phyloP scores from a whole-genome alignment of 306 rosid genomes.

The Cucumis sativus region DNA sequence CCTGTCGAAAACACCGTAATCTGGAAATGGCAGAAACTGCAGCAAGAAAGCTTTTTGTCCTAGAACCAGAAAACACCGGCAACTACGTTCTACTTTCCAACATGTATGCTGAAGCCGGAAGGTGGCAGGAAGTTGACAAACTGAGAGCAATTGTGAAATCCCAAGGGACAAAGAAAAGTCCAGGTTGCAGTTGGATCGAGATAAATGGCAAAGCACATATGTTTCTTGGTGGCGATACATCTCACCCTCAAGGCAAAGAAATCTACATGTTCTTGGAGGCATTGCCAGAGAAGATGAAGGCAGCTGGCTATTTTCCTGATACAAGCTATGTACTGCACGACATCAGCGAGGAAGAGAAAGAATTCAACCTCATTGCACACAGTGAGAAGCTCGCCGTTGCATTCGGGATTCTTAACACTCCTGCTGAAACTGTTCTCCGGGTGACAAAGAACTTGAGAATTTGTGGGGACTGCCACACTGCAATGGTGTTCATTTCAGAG shows the following conservation, averaged over 20 bases:
- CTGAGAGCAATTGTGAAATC: conserved; percentile 48
- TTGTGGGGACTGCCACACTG: conserved; percentile 6
- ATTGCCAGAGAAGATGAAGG: conserved; percentile 7
- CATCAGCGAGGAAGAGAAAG: conserved; percentile 10
- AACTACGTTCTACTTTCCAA: conserved; percentile 72
- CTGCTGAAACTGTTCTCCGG: not conserved
- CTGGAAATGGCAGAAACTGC: conserved; percentile 49
- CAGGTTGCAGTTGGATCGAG: conserved; percentile 63
- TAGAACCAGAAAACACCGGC: conserved; percentile 76
- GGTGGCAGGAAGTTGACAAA: conserved; percentile 55
- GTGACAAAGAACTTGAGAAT: conserved; percentile 8
- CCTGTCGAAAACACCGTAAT: conserved; percentile 55
- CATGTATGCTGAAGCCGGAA: conserved; percentile 59
- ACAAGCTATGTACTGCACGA: conserved; percentile 1
- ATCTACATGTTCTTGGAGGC: conserved; percentile 36
- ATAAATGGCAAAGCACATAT: conserved; percentile 47
- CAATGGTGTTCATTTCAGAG: conserved; percentile 6
- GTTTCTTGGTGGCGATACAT: conserved; percentile 42
- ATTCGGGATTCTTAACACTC: not conserved
- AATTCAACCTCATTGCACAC: not conserved
- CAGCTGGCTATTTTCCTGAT: conserved; percentile 5
- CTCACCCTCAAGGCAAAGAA: conserved; percentile 44
- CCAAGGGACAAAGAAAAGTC: conserved; percentile 55
- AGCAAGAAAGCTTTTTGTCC: conserved; percentile 43
- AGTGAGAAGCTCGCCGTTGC: conserved; percentile 5